A percentile compares a stretch with the other conserved stretches of the same genome.
phyloP scores from a whole-genome alignment of 2,329 filamentous ascomycete species.

The Pseudogymnoascus sp. region DNA sequence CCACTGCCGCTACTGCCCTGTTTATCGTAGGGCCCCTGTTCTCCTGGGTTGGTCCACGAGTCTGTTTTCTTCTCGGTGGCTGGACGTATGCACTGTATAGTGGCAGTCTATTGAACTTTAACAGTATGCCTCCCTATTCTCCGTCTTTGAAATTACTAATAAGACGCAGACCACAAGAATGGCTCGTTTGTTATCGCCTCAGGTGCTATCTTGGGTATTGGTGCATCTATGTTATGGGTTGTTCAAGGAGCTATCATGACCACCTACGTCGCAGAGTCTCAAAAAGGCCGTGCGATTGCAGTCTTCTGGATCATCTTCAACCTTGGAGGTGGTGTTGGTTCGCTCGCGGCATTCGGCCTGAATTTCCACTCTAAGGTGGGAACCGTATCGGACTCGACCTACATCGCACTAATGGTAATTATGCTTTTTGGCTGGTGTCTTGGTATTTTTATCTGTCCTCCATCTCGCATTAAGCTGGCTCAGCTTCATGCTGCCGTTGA shows the following conservation, averaged over 20 bases:
- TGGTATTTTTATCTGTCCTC: constrained; percentile 40
- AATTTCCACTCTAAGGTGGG: constrained; percentile 35
- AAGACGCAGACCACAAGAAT: constrained; percentile 28
- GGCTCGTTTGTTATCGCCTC: constrained; percentile 38
- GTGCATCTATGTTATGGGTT: constrained; percentile 40
- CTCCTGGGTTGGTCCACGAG: constrained; percentile 35
- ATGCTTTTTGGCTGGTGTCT: constrained; percentile 43
- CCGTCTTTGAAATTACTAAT: not conserved
- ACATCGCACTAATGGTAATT: constrained; percentile 41
- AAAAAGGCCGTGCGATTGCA: constrained; percentile 37
- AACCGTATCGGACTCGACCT: constrained; percentile 43
- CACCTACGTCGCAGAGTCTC: constrained; percentile 36
- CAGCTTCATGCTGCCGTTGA: constrained; percentile 31
- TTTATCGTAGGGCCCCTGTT: constrained; percentile 40
- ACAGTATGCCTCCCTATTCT: constrained; percentile 24
- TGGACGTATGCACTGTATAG: constrained; percentile 41
- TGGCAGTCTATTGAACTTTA: constrained; percentile 38
- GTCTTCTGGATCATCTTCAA: constrained; percentile 42
- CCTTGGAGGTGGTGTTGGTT: constrained; percentile 37
- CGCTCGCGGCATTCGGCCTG: constrained; percentile 37
- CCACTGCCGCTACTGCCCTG: constrained; percentile 36
- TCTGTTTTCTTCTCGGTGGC: constrained; percentile 37
- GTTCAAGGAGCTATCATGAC: constrained; percentile 43
- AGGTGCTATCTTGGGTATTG: constrained; percentile 39
- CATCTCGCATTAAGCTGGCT: constrained; percentile 34